Conservation (phyloP, 768 basidiomycete genomes). For the Panaeolus cyanescens region DNA sequence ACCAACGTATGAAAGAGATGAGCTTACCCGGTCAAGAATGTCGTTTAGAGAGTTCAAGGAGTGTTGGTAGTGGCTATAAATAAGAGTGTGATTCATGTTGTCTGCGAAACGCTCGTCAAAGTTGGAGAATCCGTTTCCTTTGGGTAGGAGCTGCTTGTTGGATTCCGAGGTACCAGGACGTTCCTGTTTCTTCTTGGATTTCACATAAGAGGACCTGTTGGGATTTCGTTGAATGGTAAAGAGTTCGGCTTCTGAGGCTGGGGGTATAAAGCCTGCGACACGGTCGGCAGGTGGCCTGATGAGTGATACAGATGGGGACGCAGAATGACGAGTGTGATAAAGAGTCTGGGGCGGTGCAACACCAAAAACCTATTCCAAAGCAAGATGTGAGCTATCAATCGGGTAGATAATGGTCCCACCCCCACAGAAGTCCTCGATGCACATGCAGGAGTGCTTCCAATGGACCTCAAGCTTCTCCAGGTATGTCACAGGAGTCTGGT, state of each 20-base stretch:
- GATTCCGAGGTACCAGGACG: conserved; percentile 73
- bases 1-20: neutral
- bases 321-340: conserved; percentile 65
- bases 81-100: conserved; percentile 37
- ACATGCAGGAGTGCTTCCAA: conserved; percentile 13
- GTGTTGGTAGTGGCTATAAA: conserved; percentile 79
- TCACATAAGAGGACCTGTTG: conserved; percentile 54
- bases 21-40: conserved; percentile 74
- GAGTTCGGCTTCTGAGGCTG: neutral
- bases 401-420: conserved; percentile 12
- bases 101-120: conserved; percentile 18
- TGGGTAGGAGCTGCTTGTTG: conserved; percentile 48
- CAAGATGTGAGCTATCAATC: neutral
- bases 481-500: neutral
- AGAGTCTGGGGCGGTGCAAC: conserved; percentile 77
- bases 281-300: conserved; percentile 12
- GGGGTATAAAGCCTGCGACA: neutral
- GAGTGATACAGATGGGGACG: conserved; percentile 34
- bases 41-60: conserved; percentile 81
- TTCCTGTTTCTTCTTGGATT: conserved; percentile 40
- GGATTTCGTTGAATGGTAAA: conserved; percentile 36
- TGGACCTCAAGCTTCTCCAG: neutral
- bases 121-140: conserved; percentile 14
- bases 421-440: conserved; percentile 16
- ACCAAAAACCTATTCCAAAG: conserved; percentile 67